Percentiles rank a stretch among this genome's conserved stretches.
These are phyloP conservation scores for Beauveria scarabaeidicola DNA, from an alignment of 2,329 filamentous ascomycete species.

Conservation along the genomic window DNA sequence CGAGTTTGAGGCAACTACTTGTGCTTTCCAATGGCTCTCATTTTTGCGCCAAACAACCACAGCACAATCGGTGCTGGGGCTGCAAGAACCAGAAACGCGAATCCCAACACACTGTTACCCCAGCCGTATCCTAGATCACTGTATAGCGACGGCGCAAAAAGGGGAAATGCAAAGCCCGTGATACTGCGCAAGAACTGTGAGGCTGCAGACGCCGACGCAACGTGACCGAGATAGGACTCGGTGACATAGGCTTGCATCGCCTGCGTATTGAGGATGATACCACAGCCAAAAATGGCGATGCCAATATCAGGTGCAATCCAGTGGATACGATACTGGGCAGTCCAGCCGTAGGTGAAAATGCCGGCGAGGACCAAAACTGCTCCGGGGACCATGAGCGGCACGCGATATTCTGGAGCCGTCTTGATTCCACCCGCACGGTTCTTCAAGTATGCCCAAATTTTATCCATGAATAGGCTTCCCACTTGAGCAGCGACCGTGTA, in stretches of 20 bases:
- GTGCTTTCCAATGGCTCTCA: slow-evolving; percentile 3
- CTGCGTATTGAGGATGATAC: slow-evolving; percentile 44
- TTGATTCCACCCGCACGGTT: neutral
- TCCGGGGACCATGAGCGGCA: slow-evolving; percentile 46
- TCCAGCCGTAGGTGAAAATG: slow-evolving; percentile 33
- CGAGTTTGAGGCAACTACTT: neutral
- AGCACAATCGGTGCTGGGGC: slow-evolving; percentile 2
- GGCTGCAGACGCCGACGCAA: slow-evolving; percentile 16
- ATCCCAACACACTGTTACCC: slow-evolving; percentile 9
- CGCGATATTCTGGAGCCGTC: slow-evolving; percentile 36
- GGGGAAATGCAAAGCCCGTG: slow-evolving; percentile 15
- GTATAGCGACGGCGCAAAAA: slow-evolving; percentile 17
- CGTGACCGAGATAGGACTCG: slow-evolving; percentile 11
- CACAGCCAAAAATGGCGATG: slow-evolving; percentile 42
- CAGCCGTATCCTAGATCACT: slow-evolving; percentile 16
- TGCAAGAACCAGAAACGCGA: slow-evolving; percentile 1
- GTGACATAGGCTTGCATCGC: slow-evolving; percentile 42
- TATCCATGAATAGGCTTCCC: slow-evolving; percentile 29
- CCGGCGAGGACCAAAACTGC: slow-evolving; percentile 32
- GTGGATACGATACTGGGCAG: slow-evolving; percentile 38
- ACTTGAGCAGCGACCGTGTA: slow-evolving; percentile 27
- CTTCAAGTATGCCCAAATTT: slow-evolving; percentile 24
- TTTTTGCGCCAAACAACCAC: slow-evolving; percentile 5
- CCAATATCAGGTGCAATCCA: slow-evolving; percentile 54
- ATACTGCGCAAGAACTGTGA: slow-evolving; percentile 15